Evolutionary conservation across 441 rosid genomes (phyloP), one percentile per base, ranked within the genome.

Genomic region (Dalechampia spathulata): DNA sequence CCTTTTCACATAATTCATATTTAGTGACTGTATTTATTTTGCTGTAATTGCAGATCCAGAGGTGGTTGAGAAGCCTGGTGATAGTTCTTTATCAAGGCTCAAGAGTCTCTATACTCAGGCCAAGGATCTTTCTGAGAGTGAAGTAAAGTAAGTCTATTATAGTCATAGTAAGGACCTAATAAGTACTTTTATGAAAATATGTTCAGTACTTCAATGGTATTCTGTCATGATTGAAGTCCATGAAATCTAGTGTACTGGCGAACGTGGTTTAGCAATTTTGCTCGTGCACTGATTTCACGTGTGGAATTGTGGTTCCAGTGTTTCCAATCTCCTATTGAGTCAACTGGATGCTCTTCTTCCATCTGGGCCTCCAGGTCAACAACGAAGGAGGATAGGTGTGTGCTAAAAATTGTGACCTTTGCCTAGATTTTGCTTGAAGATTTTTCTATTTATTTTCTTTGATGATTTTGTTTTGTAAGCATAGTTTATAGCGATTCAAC

Each of bases 1-100:
- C n/a, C 25, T 40, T 21, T 4, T 40, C 22, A 6, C 4, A 30
- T 13, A 32, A 1, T 21, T 46, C 16, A 45, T 52, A 28, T 56
- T 30, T 58, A 9, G n/a, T n/a, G n/a, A 42, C 22, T 48, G 64
- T 64, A 61, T 36, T 72, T 27, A 7, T 49, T 57, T 48, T 36
- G 63, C 38, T 72, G 60, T 45, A 45, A 54, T 69, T 70, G 74
- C 84, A 87, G 99, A 86, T 56, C 97, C 97, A 8, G 99, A 89
- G 72, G 71, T 92, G 60, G 95, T 89, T 63, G 99, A 89, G 83
- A 89, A 83, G 74, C 92, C 90, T 27, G 89, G 87, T 49, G 99
- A 93, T 78, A 73, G 16, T 71, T 85, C 95, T 14, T 79, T 87
- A 50, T 60, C 79, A 36, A 90, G 40, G 79, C 85, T 90, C 49